Percentiles rank a stretch among this genome's conserved stretches.
Evolutionary conservation across 1,284 basidiomycete species (phyloP).

Genomic region (Austroboletus niveus): DNA sequence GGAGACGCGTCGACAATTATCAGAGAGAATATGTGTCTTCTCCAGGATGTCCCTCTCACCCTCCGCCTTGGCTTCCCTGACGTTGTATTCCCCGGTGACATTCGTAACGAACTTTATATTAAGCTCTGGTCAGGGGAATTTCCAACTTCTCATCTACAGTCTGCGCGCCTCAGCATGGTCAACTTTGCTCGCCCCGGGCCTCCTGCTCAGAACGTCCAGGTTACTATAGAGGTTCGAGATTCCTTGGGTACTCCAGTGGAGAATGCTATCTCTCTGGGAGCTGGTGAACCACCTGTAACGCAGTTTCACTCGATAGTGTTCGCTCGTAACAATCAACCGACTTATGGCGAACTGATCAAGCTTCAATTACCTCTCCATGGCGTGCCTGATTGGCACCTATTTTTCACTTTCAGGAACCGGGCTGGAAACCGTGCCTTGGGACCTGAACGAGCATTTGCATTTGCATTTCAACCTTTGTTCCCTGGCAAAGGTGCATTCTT

Average conservation of each 20-base stretch:
- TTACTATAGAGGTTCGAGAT: conserved; percentile 86
- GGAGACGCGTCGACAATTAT: conserved; percentile 77
- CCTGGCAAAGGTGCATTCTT: conserved; percentile 78
- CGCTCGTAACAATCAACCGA: conserved; percentile 80
- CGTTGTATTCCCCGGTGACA: conserved; percentile 90
- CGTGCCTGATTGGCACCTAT: conserved; percentile 84
- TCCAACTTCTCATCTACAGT: conserved; percentile 48
- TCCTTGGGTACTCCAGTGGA: conserved; percentile 73
- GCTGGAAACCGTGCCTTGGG: conserved; percentile 50
- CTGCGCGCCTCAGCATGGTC: conserved; percentile 56
- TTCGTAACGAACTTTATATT: conserved; percentile 94
- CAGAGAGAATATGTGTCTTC: conserved; percentile 83
- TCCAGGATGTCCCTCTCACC: conserved; percentile 81
- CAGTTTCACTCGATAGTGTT: conserved; percentile 92
- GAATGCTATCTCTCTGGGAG: conserved; percentile 77
- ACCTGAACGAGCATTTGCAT: conserved; percentile 83
- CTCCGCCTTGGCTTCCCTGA: conserved; percentile 95
- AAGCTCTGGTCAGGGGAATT: conserved; percentile 93
- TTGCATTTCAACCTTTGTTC: conserved; percentile 89
- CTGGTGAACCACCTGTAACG: conserved; percentile 78
- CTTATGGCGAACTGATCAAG: conserved; percentile 93
- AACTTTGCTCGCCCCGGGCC: conserved; percentile 59
- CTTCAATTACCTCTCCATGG: conserved; percentile 72
- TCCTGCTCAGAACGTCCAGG: conserved; percentile 76
- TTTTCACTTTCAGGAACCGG: conserved; percentile 91